Evolutionary conservation across 2,329 filamentous ascomycete species (phyloP), one percentile per base, ranked within the genome.

Genomic region (Colletotrichum simmondsii): DNA sequence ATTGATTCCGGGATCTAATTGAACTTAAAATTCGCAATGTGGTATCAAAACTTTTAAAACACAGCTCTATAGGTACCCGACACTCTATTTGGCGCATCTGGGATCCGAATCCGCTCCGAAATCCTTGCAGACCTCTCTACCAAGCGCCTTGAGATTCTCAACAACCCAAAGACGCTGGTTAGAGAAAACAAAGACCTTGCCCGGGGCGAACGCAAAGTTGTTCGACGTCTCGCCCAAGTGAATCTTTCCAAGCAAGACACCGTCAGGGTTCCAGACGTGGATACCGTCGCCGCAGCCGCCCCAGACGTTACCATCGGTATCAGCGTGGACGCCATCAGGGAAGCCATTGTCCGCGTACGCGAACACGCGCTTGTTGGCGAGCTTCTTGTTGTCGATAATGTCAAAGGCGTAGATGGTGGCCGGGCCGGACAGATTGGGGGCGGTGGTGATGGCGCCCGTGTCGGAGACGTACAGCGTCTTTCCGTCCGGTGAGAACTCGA

Each of bases 211-310:
- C 30, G 83, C 86, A 68, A 88, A 88, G 72, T 87, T 87, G 0
- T 85, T 82, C 3, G 83, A 80, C 0, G 83, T 84, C 0, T 84
- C 85, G 0, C 81, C 79, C 0, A 86, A 77, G 1, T 84, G 52
- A 5, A 87, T 84, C 60, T 83, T 83, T 10, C 86, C 87, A 11
- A 89, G 80, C 1, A 88, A 77, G 4, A 82, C 80, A 1, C 86
- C 87, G 0, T 81, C 81, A 0, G 83, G 75, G 19, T 84, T 85
- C 85, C 86, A 89, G 1, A 89, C 80, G 59, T 85, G 84, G 12
- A 89, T 78, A 11, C 87, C 87, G 71, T 88, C 86, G 3, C 85
- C 85, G 65, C 84, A 86, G 12, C 85, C 86, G 32, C 83, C 80
- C 77, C 87, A 88, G 1, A 89, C 83, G 68, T 88, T 87, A 0